These are phyloP conservation scores for Eucalyptus cloeziana DNA, from an alignment of 345 rosid genomes.

Conservation along the genomic window DNA sequence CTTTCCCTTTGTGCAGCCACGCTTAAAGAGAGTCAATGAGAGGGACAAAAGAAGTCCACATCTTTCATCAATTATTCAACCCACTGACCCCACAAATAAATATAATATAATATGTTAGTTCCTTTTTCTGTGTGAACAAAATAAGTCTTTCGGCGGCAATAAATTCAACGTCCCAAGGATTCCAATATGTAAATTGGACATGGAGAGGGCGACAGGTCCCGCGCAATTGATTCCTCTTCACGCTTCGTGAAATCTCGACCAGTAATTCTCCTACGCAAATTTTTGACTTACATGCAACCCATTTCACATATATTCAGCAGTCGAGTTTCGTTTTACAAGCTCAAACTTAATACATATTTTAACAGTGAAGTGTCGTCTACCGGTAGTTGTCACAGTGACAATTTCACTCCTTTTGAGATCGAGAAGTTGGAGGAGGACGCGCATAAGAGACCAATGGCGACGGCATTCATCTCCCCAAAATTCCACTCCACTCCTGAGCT, in stretches of 20 bases:
- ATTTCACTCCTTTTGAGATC: neutral
- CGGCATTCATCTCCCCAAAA: neutral
- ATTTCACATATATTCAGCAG: neutral
- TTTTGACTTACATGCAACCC: neutral
- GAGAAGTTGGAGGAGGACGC: neutral
- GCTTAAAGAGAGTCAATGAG: neutral
- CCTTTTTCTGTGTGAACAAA: too few species aligned
- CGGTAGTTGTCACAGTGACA: neutral
- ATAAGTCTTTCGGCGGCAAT: neutral
- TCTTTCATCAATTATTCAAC: neutral
- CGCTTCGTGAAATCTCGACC: neutral
- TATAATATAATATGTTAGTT: neutral
- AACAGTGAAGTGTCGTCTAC: neutral
- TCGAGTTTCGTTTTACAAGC: neutral
- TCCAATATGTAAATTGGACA: neutral
- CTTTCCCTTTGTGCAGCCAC: neutral
- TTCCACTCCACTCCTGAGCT: neutral
- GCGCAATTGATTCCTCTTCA: neutral
- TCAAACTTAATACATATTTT: neutral
- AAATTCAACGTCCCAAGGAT: neutral
- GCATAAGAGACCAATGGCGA: neutral
- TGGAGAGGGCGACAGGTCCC: neutral
- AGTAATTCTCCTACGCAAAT: neutral
- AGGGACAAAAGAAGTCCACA: neutral
- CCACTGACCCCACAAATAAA: neutral